Conservation (phyloP, 2,329 filamentous ascomycete species). For the Cercospora sesami region DNA sequence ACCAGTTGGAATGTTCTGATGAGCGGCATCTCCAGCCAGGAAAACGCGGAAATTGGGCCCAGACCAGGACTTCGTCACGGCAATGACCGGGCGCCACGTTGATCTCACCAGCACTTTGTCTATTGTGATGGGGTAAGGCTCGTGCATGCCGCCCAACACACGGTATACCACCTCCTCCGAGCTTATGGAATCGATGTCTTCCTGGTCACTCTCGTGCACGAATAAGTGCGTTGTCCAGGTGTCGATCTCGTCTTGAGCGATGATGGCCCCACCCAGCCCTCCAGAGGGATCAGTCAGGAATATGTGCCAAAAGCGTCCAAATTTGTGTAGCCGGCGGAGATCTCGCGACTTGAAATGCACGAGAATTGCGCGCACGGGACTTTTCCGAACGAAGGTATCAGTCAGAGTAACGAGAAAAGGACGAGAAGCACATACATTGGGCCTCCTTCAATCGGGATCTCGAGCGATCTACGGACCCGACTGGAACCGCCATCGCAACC, state of each 20-base stretch:
- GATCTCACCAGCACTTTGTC: neutral
- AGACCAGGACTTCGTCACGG: neutral
- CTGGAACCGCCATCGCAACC: neutral
- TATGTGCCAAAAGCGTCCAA: neutral
- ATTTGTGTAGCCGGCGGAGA: neutral
- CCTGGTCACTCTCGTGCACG: neutral
- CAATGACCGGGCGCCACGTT: neutral
- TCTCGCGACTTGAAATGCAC: neutral
- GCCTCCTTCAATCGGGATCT: neutral
- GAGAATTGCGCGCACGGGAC: neutral
- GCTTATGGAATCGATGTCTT: neutral
- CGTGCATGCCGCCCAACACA: neutral
- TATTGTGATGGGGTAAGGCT: neutral
- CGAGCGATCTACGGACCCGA: neutral
- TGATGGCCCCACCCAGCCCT: neutral
- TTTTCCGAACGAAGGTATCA: neutral
- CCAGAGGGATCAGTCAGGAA: neutral
- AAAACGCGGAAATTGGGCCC: neutral
- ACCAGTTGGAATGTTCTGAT: conserved; percentile 13
- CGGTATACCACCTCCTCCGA: neutral
- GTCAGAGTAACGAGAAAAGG: neutral
- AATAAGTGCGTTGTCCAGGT: neutral
- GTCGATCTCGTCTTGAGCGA: neutral
- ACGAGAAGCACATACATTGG: neutral
- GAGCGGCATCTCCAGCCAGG: conserved; percentile 10